Conservation (phyloP, 805 yeast genomes). For the Yarrowia sp. region DNA sequence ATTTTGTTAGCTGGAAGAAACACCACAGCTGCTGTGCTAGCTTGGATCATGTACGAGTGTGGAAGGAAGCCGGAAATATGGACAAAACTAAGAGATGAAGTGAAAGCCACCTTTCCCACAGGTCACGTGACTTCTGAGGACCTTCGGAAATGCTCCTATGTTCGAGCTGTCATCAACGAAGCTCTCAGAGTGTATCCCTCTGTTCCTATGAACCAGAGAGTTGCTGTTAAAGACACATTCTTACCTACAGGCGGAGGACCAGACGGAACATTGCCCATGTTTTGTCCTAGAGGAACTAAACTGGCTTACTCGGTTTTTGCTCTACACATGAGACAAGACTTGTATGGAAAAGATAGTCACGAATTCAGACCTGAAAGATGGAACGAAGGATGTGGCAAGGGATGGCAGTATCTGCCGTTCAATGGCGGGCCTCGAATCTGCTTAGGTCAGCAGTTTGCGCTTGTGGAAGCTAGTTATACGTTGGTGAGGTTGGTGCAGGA, state of each 20-base stretch:
- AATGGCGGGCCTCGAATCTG: conserved; percentile 61
- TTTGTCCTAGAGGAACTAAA: conserved; percentile 53
- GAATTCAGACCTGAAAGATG: conserved; percentile 54
- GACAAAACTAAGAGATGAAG: conserved; percentile 49
- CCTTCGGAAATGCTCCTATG: conserved; percentile 54
- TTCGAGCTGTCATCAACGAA: conserved; percentile 56
- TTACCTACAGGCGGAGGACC: conserved; percentile 60
- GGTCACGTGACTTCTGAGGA: conserved; percentile 52
- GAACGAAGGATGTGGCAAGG: conserved; percentile 49
- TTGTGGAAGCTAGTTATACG: conserved; percentile 56
- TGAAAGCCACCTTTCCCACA: conserved; percentile 44
- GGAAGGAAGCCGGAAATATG: conserved; percentile 54
- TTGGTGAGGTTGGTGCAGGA: conserved; percentile 52
- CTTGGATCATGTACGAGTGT: conserved; percentile 54
- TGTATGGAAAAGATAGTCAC: conserved; percentile 55
- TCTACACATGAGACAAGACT: conserved; percentile 53
- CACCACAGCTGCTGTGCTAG: conserved; percentile 58
- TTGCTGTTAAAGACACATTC: conserved; percentile 54
- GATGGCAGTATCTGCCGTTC: conserved; percentile 58
- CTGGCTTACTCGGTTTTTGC: conserved; percentile 52
- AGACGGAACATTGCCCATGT: conserved; percentile 50
- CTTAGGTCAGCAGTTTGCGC: conserved; percentile 60
- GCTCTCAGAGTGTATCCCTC: conserved; percentile 56
- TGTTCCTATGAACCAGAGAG: conserved; percentile 56
- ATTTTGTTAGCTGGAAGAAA: conserved; percentile 60